A percentile compares a stretch with the other conserved stretches of the same genome.
Evolutionary conservation across 805 yeast genomes (phyloP).

Genomic region (Zygosaccharomyces rouxii): DNA sequence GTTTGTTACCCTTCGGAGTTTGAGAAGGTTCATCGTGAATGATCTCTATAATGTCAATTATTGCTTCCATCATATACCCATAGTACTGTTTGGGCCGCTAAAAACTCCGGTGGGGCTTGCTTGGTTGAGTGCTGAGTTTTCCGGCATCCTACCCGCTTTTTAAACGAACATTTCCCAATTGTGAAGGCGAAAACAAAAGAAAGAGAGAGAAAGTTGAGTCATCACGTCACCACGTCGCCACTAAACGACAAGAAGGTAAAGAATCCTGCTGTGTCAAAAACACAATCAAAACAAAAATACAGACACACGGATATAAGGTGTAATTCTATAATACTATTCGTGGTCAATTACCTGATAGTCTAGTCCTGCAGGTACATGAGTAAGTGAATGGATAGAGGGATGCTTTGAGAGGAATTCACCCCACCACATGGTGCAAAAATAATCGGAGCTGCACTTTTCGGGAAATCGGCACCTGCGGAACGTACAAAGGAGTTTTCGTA

Average conservation of each 20-base stretch:
- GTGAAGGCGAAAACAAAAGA: background rate
- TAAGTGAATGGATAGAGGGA: background rate
- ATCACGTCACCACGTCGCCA: background rate
- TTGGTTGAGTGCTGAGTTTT: background rate
- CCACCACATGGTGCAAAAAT: background rate
- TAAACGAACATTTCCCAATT: background rate
- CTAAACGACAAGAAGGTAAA: no score
- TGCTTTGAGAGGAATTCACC: background rate
- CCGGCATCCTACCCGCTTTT: background rate
- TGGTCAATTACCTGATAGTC: no score
- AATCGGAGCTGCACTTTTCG: background rate
- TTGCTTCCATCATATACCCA: background rate
- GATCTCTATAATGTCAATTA: slow-evolving; percentile 4
- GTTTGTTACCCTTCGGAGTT: background rate
- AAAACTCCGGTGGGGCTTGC: background rate
- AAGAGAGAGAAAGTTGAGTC: background rate
- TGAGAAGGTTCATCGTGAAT: slow-evolving; percentile 4
- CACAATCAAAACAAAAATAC: no score
- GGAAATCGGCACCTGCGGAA: background rate
- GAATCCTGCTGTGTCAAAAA: no score
- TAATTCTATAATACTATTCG: no score
- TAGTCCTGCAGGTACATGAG: background rate
- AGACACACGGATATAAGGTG: no score
- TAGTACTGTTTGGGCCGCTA: background rate
- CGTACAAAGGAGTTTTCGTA: background rate